phyloP scores from a whole-genome alignment of 306 rosid species.

The Crotalaria pallida region DNA sequence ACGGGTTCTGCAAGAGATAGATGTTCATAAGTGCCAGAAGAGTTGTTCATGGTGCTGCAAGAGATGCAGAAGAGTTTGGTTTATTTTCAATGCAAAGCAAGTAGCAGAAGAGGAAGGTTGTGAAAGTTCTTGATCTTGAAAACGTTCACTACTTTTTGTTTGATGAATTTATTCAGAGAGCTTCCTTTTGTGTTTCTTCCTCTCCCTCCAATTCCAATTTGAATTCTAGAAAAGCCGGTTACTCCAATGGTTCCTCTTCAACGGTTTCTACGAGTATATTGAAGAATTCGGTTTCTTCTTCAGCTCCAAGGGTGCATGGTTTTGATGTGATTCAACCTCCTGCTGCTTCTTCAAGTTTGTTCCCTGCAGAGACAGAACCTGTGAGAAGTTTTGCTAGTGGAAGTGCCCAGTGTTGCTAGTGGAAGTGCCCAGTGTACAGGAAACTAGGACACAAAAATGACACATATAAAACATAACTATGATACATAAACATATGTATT shows the following conservation, averaged over 20 bases:
- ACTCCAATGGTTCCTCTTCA: slow-evolving; percentile 28
- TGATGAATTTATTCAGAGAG: slow-evolving; percentile 74
- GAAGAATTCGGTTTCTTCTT: slow-evolving; percentile 22
- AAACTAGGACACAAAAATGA: too few species aligned
- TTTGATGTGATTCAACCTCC: slow-evolving; percentile 16
- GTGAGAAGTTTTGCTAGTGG: slow-evolving; percentile 12
- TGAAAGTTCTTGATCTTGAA: slow-evolving; percentile 70
- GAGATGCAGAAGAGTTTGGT: slow-evolving; percentile 66
- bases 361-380: slow-evolving; percentile 28
- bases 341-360: slow-evolving; percentile 24
- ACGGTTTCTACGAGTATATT: slow-evolving; percentile 8
- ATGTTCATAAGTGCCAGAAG: slow-evolving; percentile 68
- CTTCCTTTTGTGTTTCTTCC: slow-evolving; percentile 59
- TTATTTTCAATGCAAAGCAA: slow-evolving; percentile 44
- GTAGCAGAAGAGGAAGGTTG: slow-evolving; percentile 64
- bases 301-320: slow-evolving; percentile 21
- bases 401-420: too few species aligned
- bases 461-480: too few species aligned
- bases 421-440: too few species aligned
- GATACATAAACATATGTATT: too few species aligned
- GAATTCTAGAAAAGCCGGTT: background rate
- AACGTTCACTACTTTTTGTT: slow-evolving; percentile 50
- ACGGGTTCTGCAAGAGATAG: too few species aligned
- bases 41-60: slow-evolving; percentile 62
- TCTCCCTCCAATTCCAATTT: slow-evolving; percentile 27